These are phyloP conservation scores for Clathrospora elynae DNA, from an alignment of 2,329 filamentous ascomycete species.

Conservation along the genomic window DNA sequence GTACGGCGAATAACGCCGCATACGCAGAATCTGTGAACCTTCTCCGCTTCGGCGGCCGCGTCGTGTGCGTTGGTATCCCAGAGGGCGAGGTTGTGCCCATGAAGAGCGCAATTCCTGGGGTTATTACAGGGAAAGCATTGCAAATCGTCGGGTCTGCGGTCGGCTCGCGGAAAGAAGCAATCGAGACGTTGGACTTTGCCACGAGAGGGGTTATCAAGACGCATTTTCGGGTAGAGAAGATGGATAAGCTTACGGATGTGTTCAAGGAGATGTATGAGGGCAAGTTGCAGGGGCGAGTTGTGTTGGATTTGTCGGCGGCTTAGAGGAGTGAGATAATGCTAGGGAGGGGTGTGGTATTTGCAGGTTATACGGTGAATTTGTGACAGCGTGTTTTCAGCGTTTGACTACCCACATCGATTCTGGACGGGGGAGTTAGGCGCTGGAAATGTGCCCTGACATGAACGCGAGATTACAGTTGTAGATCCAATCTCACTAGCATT, in stretches of 20 bases:
- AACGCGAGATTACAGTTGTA: too few relatives aligned
- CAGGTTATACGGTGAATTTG: too few relatives aligned
- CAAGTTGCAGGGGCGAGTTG: constrained; percentile 54
- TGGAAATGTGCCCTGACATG: too few relatives aligned
- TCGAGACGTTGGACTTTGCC: constrained; percentile 56
- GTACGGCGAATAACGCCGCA: constrained; percentile 55
- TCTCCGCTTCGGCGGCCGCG: constrained; percentile 52
- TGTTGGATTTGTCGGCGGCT: constrained; percentile 52
- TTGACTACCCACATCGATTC: too few relatives aligned
- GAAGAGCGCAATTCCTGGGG: constrained; percentile 47
- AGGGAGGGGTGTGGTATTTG: too few relatives aligned
- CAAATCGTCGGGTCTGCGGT: constrained; percentile 55
- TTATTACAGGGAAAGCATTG: constrained; percentile 51
- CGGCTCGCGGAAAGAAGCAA: constrained; percentile 54
- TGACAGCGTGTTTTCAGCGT: too few relatives aligned
- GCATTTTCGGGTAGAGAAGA: constrained; percentile 53
- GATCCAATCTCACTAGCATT: too few relatives aligned
- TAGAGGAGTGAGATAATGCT: too few relatives aligned
- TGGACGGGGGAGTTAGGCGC: too few relatives aligned
- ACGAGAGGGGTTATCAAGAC: constrained; percentile 53
- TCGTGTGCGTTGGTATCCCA: constrained; percentile 56
- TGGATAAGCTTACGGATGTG: constrained; percentile 53
- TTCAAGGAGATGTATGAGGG: constrained; percentile 56
- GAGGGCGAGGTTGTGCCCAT: constrained; percentile 56
- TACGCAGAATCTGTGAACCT: constrained; percentile 51